Evolutionary conservation across 371 early-diverging fungal species (phyloP), one percentile per base, ranked within the genome.

Genomic region (Haplosporangium sp.): DNA sequence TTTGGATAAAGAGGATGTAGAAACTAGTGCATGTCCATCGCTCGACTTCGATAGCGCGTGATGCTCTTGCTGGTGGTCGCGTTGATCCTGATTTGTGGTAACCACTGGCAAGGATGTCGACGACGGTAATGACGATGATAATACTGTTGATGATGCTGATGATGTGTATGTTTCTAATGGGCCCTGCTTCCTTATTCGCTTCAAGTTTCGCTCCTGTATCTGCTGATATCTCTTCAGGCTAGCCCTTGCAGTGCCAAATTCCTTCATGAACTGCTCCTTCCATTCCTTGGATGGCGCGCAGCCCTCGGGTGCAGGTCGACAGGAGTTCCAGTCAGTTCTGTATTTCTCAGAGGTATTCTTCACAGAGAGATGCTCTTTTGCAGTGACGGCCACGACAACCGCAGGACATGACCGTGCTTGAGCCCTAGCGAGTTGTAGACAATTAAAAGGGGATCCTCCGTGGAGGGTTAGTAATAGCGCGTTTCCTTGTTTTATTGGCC

Each of bases 281-380:
- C 79, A 77, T 18, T 67, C 72, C 53, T 20, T 14, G 6, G 68
- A 59, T 2, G 79, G 79, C 0, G 69, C 61, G 29, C 79, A 77
- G 4, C 79, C 79, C 14, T 67, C 69, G 36, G 79, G 79, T 0
- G 79, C 79, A 9, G 79, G 72, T 13, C 47, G 51, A 48, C 72
- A 77, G 0, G 79, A 67, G 41, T 68, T 58, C 79, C 79, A 77
- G 51, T 71, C 69, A 5, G 72, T 64, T 47, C 57, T 54, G 53
- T 77, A 77, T 37, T 68, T 71, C 21, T 41, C 47, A 12, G 79
- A 77, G 1, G 79, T 77, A 45, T 77, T 77, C 62, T 64, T 71
- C 38, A 64, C 73, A 2, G 72, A 59, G 0, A 71, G 79, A 12
- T 67, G 46, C 36, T 62, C 57, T 12, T 72, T 37, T 16, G 68